A percentile compares a stretch with the other conserved stretches of the same genome.
phyloP scores from a whole-genome alignment of 129 eudicot genomes.

The Flaveria sonorensis region DNA sequence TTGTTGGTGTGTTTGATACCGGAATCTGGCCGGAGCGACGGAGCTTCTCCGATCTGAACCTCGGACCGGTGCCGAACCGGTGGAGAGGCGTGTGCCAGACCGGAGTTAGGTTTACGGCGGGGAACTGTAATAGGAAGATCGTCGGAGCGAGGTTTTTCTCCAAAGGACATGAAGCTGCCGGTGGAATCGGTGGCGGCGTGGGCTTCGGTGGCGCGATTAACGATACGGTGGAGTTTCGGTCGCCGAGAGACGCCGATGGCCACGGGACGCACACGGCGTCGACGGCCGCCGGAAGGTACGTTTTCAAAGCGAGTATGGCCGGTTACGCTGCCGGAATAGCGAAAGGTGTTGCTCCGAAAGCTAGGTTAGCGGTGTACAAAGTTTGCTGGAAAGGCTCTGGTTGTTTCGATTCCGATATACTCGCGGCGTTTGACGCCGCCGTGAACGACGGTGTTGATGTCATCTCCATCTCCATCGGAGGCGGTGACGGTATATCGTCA shows the following conservation, averaged over 20 bases:
- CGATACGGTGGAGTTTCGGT: conserved; percentile 60
- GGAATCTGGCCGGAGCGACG: conserved; percentile 89
- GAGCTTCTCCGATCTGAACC: conserved; percentile 76
- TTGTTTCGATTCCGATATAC: conserved; percentile 80
- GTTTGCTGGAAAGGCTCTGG: conserved; percentile 84
- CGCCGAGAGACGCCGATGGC: conserved; percentile 89
- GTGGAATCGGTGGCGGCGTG: conserved; percentile 55
- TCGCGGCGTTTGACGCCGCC: conserved; percentile 86
- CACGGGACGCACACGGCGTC: conserved; percentile 96
- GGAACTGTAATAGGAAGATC: conserved; percentile 61
- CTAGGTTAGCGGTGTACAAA: conserved; percentile 74
- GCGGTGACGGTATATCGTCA: conserved; percentile 86
- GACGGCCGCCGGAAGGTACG: conserved; percentile 78
- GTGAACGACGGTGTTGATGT: conserved; percentile 84
- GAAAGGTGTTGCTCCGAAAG: conserved; percentile 91
- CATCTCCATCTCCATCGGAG: conserved; percentile 84
- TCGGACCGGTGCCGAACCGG: conserved; percentile 69
- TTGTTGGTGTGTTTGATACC: conserved; percentile 71
- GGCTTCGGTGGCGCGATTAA: conserved; percentile 62
- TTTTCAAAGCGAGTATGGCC: conserved; percentile 68
- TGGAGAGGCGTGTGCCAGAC: conserved; percentile 69
- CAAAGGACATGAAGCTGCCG: conserved; percentile 75
- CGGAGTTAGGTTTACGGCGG: conserved; percentile 48
- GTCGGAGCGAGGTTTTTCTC: conserved; percentile 70
- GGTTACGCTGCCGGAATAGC: conserved; percentile 90